Evolutionary conservation across 331 rosid genomes (phyloP).

Genomic region (Cucumis variabilis): DNA sequence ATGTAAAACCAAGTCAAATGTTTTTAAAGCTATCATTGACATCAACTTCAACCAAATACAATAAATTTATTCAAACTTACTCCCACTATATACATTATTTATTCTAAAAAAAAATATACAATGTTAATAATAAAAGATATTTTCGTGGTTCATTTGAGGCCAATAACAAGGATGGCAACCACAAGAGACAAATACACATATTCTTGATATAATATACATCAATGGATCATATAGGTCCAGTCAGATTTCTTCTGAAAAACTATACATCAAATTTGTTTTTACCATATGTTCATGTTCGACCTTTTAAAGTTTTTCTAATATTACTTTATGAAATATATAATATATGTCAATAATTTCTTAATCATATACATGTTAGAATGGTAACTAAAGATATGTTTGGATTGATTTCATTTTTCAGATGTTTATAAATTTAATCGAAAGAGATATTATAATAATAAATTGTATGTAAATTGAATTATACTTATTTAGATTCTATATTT

Average conservation of each 20-base stretch:
- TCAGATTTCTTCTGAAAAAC: not conserved
- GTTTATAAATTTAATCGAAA: too few species aligned
- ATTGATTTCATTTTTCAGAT: not conserved
- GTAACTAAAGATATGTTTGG: not conserved
- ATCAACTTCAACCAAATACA: slow-evolving; percentile 14
- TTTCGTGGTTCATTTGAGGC: not conserved
- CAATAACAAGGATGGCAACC: slow-evolving; percentile 25
- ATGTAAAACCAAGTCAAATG: not conserved
- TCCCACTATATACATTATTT: slow-evolving; percentile 12
- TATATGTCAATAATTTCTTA: not conserved
- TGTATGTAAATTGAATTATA: too few species aligned
- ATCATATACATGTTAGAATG: not conserved
- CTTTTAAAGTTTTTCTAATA: too few species aligned
- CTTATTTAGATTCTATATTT: too few species aligned
- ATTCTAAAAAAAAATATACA: not conserved
- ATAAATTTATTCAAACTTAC: not conserved
- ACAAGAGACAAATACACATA: slow-evolving; percentile 9
- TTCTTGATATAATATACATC: not conserved
- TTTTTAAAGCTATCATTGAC: not conserved
- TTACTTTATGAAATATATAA: not conserved
- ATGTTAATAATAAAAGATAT: not conserved
- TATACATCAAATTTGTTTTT: too few species aligned
- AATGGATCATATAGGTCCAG: not conserved
- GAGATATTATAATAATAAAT: too few species aligned
- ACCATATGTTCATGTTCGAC: too few species aligned